phyloP scores from a whole-genome alignment of 352 stramenopile species.

The Phytopythium delawarense region DNA sequence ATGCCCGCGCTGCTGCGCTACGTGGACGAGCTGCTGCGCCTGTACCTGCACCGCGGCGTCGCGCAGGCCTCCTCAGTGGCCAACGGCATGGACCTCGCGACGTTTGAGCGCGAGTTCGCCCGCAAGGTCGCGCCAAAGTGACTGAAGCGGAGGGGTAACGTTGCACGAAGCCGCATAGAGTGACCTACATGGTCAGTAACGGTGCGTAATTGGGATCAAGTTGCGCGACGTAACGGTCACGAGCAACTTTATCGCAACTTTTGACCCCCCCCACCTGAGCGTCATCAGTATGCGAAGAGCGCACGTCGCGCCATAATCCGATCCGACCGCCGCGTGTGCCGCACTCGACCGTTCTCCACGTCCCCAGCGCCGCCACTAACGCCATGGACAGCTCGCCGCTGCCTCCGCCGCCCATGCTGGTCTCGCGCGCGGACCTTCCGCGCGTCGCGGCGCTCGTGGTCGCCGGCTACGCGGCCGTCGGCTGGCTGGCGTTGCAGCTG shows the following conservation, averaged over 20 bases:
- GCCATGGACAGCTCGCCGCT: slow-evolving; percentile 8
- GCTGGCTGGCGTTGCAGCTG: slow-evolving; percentile 46
- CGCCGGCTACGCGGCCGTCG: slow-evolving; percentile 24
- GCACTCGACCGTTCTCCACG: neutral
- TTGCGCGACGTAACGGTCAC: neutral
- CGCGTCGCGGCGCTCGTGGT: slow-evolving; percentile 29
- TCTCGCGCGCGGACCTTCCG: slow-evolving; percentile 51
- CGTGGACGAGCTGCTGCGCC: slow-evolving; percentile 67
- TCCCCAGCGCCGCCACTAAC: neutral
- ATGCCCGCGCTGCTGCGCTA: slow-evolving; percentile 60
- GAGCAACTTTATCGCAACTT: neutral
- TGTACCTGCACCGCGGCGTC: slow-evolving; percentile 79
- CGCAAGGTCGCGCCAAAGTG: slow-evolving; percentile 15
- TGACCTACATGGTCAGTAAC: neutral
- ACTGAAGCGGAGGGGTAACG: neutral
- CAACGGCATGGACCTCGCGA: slow-evolving; percentile 74
- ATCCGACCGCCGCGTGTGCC: neutral
- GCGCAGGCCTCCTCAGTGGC: slow-evolving; percentile 62
- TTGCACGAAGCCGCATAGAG: slow-evolving; percentile 7
- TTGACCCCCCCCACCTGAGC: neutral
- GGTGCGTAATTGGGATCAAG: neutral
- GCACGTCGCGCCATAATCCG: neutral
- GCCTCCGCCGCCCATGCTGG: slow-evolving; percentile 45
- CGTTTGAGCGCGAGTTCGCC: slow-evolving; percentile 35
- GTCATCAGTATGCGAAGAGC: neutral